Conservation (phyloP, 2,329 filamentous ascomycete genomes). For the Neonectria punicea region DNA sequence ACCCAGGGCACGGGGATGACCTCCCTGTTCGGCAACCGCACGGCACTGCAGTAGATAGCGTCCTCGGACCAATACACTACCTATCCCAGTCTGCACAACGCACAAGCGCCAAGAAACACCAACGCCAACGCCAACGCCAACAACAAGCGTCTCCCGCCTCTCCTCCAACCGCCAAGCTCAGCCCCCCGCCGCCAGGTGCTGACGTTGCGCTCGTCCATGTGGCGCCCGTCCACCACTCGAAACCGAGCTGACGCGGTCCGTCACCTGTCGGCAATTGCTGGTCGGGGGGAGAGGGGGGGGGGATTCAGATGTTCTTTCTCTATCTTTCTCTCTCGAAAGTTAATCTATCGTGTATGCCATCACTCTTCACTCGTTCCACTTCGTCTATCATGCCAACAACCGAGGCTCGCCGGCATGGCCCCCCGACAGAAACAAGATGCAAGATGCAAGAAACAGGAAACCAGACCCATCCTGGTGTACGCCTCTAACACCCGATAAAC, state of each 20-base stretch:
- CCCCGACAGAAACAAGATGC: conserved; percentile 3
- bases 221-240: conserved; percentile 11
- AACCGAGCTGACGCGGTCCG: conserved; percentile 13
- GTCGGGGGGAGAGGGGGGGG: neutral
- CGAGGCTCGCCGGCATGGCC: neutral
- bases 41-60: neutral
- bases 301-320: conserved; percentile 3
- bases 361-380: neutral
- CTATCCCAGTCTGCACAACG: neutral
- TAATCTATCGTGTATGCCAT: conserved; percentile 10
- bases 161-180: conserved; percentile 24
- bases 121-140: neutral
- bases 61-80: neutral
- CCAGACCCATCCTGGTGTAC: neutral
- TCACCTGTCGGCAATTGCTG: conserved; percentile 13
- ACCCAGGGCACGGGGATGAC: neutral
- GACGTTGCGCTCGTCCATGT: conserved; percentile 21
- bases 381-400: conserved; percentile 15
- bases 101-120: neutral
- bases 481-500: conserved; percentile 10
- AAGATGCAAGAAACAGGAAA: neutral
- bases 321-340: neutral
- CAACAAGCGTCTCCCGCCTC: neutral
- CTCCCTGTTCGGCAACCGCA: neutral
- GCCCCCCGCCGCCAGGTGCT: conserved; percentile 28